Base-by-base conservation (phyloP, 2,329 filamentous ascomycete genomes). In the Fusarium sp. region DNA sequence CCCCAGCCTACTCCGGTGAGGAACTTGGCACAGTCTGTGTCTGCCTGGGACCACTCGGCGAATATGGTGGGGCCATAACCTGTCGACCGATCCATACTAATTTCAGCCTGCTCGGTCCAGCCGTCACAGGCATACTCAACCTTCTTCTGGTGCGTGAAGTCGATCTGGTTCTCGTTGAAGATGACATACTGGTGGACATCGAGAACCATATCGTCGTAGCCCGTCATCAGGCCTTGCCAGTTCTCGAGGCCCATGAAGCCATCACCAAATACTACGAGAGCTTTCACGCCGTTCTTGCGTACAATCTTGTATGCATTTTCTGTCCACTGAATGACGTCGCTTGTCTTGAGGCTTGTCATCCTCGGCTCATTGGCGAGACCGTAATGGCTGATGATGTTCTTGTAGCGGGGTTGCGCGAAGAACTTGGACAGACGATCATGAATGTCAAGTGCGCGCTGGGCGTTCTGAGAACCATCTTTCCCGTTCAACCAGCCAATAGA, bases 151-250 rank as follows among this genome's bases (percentile, higher is more conserved):
- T 98, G 96, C 56, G 90, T 90, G 75, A 91, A 90, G 47, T 88
- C 87, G 75, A 99, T 91, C 78, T 97, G 93, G 69, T 91, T 89
- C 39, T 88, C 88, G 84, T 99, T 97, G 86, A 99, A 99, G 78
- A 97, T 97, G 75, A 97, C 93, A 79, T 99, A 99, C 79, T 98
- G 95, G 80, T 99, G 96, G 37, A 96, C 96, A 79, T 99, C 96
- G n/a, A 99, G 88, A 19, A 97, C 87, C 68, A 98, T 83, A 67
- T 90, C 87, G 46, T 90, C 84, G 75, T 92, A 86, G 22, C 85
- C 84, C 70, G 91, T 87, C 71, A 98, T 86, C 77, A 92, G 85
- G 40, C 92, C 93, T 77, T 97, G 90, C 96, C 96, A 99, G 75
- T 96, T 95, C 70, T 86, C 85, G 6, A 98, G 87, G 13, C 95